Evolutionary conservation across 2,329 filamentous ascomycete species (phyloP), one percentile per base, ranked within the genome.

Genomic region (Paecilomyces fulvus): DNA sequence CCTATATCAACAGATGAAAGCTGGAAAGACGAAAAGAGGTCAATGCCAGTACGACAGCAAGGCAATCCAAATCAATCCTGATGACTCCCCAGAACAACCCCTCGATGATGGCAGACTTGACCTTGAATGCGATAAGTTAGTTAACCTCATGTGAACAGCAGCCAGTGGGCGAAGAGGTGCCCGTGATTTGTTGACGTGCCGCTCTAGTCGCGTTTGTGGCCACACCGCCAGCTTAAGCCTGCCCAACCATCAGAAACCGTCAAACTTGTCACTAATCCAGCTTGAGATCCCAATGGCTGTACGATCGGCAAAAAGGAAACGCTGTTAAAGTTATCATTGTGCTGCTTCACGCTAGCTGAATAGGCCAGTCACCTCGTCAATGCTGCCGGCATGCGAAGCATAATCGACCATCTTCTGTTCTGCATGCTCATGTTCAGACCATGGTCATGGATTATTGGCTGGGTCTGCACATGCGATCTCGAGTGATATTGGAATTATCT

Each of bases 301-400:
- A n/a, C 9, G 37, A 43, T 43, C 37, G 37, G 14, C 37, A 17
- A 12, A 17, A 43, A n/a, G n/a, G n/a, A 43, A 43, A 43, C n/a
- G 20, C 37, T 43, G 37, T 43, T 43, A 43, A 43, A 49, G 9
- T 53, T 56, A 11, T 57, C 55, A 23, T 59, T 43, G n/a, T 55
- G n/a, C 14, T 30, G 30, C 46, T n/a, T 23, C 21, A 17, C 50
- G 12, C 10, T 17, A 21, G 56, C 49, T 3, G 33, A 28, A 9
- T n/a, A 33, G 25, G 10, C 23, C 56, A 50, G 14, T 31, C 30
- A 43, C n/a, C 20, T 43, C n/a, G 37, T 8, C 37, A 17, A 25
- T 37, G 25, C 6, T 17, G 12, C 10, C 5, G 50, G 25, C 31
- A 43, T 43, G 37, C 37, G 37, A 17, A 43, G n/a, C n/a, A 43